These are phyloP conservation scores for Isochrysis galbana DNA, from an alignment of 78 protist species.

Conservation along the genomic window DNA sequence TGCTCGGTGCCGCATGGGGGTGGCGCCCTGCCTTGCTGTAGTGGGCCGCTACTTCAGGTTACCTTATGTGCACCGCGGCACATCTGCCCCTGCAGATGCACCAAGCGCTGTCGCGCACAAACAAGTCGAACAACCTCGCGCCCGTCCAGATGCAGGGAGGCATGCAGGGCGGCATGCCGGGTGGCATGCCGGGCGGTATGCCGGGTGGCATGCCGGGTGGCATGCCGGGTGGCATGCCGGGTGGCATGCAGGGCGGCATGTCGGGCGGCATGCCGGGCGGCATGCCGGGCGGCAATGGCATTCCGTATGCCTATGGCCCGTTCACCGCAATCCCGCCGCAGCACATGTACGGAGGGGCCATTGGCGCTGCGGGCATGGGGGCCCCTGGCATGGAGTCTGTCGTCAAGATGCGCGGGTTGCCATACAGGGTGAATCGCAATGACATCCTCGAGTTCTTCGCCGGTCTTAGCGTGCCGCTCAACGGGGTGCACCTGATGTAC, in stretches of 20 bases:
- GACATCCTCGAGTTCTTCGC: constrained; percentile 26
- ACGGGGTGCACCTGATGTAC: constrained; percentile 19
- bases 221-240: too few species aligned
- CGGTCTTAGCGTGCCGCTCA: neutral
- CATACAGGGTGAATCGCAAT: neutral
- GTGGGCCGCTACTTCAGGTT: too few species aligned
- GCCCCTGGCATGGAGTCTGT: neutral
- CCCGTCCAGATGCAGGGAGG: neutral
- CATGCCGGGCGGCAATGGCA: neutral
- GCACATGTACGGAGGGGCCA: neutral
- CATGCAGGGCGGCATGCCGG: too few species aligned
- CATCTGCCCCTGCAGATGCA: neutral
- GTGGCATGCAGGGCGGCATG: neutral
- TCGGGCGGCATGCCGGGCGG: neutral
- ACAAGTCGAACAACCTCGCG: neutral
- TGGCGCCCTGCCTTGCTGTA: too few species aligned
- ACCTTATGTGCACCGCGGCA: too few species aligned
- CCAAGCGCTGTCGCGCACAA: neutral
- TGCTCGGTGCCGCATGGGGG: neutral
- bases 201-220: too few species aligned
- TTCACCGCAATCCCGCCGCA: neutral
- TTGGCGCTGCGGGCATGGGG: neutral
- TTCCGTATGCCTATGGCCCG: neutral
- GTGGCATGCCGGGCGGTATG: too few species aligned
- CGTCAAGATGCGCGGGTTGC: constrained; percentile 37